Evolutionary conservation across 2,329 filamentous ascomycete species (phyloP), one percentile per base, ranked within the genome.

Genomic region (Apiospora rasikravindrae): DNA sequence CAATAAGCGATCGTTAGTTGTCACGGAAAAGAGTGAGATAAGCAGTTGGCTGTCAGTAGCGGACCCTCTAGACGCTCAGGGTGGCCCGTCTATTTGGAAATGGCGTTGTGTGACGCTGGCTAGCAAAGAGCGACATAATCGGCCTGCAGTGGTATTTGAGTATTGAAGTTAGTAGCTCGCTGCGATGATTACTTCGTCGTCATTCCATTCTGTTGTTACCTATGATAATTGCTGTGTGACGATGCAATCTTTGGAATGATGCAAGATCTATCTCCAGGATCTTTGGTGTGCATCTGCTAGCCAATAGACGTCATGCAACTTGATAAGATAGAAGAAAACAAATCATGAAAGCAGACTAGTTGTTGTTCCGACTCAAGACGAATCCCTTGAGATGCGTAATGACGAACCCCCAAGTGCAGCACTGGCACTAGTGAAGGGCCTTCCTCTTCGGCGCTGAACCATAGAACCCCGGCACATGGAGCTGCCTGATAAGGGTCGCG

Each of bases 321-420:
- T 8, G 67, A 51, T 24, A 44, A 69, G 37, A 42, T 49, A 26
- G 45, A 19, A n/a, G 45, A 44, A 22, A 29, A 33, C 44, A 53
- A 45, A 71, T 73, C 72, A 70, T 73, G 72, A 73, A 13, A 47
- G 4, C 13, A 40, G 57, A 33, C 6, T 24, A 29, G 45, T 67
- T 67, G 67, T 70, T 67, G 44, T 70, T 67, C 69, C 24, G 13
- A 64, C n/a, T 45, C 24, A 69, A 22, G 10, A 51, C 40, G 33
- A 64, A n/a, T 45, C 69, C 71, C 72, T 57, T 69, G 72, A 67
- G 19, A 72, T 51, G 71, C 69, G 66, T 42, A 69, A 72, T 72
- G 71, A 72, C 71, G 71, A 49, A n/a, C n/a, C n/a, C 47, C 29
- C 33, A 19, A 49, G n/a, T 70, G 71, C 57, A 70, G 45, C 29